Evolutionary conservation across 345 rosid genomes (phyloP).

Genomic region (Pugionium dolabratum): DNA sequence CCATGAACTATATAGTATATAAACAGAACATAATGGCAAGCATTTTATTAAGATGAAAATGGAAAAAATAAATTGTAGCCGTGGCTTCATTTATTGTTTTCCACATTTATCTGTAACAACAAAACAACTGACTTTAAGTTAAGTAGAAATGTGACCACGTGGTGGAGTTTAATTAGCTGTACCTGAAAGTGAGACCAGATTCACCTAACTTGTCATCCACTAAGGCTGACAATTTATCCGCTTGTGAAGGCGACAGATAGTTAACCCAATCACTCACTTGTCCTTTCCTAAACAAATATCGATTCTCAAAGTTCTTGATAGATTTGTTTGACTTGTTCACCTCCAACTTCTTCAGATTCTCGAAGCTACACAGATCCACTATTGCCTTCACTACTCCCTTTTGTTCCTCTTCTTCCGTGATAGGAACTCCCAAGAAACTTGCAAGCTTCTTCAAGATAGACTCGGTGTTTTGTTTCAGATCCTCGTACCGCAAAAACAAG

Average conservation of each 20-base stretch:
- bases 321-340: slow-evolving; percentile 50
- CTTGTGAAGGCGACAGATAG: slow-evolving; percentile 48
- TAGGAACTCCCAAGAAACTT: slow-evolving; percentile 47
- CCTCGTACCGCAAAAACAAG: slow-evolving; percentile 50
- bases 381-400: slow-evolving; percentile 42
- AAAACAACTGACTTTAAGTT: slow-evolving; percentile 10
- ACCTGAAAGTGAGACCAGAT: slow-evolving; percentile 54
- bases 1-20: too few relatives aligned
- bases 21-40: neutral
- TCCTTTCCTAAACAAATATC: slow-evolving; percentile 54
- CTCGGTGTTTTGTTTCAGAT: slow-evolving; percentile 44
- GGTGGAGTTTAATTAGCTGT: slow-evolving; percentile 22
- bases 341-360: slow-evolving; percentile 46
- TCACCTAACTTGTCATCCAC: slow-evolving; percentile 52
- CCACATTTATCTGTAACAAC: slow-evolving; percentile 8
- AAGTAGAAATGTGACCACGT: slow-evolving; percentile 11
- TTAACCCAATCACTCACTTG: slow-evolving; percentile 52
- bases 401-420: slow-evolving; percentile 47
- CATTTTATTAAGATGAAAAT: neutral
- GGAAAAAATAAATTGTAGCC: slow-evolving; percentile 18
- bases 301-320: slow-evolving; percentile 47
- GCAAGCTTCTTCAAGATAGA: slow-evolving; percentile 44
- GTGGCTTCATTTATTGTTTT: slow-evolving; percentile 23
- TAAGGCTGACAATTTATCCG: slow-evolving; percentile 35
- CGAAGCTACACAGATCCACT: slow-evolving; percentile 51